Conservation (phyloP, 805 yeast genomes). For the Wickerhamiella azymoides region DNA sequence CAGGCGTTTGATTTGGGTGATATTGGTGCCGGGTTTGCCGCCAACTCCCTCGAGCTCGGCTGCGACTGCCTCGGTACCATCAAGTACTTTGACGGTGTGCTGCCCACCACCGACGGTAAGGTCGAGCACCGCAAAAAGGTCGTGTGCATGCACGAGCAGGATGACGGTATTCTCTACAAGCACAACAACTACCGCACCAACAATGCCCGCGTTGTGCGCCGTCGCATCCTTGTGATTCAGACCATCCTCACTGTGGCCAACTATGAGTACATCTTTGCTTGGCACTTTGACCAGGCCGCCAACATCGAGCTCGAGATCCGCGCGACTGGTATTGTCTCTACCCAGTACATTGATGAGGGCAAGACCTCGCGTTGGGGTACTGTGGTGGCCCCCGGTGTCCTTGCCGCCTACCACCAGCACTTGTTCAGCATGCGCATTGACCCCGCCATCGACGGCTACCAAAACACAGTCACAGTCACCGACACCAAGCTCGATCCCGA, state of each 20-base stretch:
- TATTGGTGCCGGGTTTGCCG: slow-evolving; percentile 64
- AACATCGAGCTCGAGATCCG: slow-evolving; percentile 64
- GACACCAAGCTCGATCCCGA: slow-evolving; percentile 51
- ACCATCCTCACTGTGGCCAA: slow-evolving; percentile 75
- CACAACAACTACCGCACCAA: slow-evolving; percentile 66
- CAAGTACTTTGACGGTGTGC: slow-evolving; percentile 52
- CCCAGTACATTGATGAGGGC: slow-evolving; percentile 68
- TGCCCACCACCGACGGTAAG: slow-evolving; percentile 44
- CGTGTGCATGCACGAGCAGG: slow-evolving; percentile 76
- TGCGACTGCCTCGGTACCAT: slow-evolving; percentile 76
- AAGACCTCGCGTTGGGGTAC: slow-evolving; percentile 60
- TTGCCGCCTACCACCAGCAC: slow-evolving; percentile 80
- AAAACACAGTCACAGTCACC: slow-evolving; percentile 59
- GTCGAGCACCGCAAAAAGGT: slow-evolving; percentile 53
- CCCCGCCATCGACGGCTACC: slow-evolving; percentile 69
- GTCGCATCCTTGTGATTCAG: slow-evolving; percentile 66
- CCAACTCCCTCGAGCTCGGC: slow-evolving; percentile 54
- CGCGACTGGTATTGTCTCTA: slow-evolving; percentile 76
- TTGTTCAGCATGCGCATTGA: slow-evolving; percentile 66
- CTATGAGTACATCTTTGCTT: slow-evolving; percentile 64
- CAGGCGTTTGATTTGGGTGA: slow-evolving; percentile 80
- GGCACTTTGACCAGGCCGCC: slow-evolving; percentile 66
- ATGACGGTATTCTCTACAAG: slow-evolving; percentile 62
- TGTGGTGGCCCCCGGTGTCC: slow-evolving; percentile 61
- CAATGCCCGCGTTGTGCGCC: slow-evolving; percentile 62